phyloP scores from a whole-genome alignment of 192 early-diverging fungal species.

The Allomyces macrogynus region DNA sequence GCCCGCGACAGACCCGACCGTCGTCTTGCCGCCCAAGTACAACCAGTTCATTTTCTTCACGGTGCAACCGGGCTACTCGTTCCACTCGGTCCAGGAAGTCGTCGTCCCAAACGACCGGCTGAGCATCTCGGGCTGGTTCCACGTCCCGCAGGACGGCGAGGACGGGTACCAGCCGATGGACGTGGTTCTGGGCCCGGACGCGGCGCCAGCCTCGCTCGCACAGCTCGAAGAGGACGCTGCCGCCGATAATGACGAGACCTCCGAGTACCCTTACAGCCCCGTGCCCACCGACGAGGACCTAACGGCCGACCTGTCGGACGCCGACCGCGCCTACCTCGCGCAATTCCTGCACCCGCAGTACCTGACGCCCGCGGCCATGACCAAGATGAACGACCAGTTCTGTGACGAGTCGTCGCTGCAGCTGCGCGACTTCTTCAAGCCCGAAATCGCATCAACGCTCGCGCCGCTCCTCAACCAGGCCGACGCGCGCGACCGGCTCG shows the following conservation, averaged over 20 bases:
- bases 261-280: no score
- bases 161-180: slow-evolving; percentile 29
- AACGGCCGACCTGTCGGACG: slow-evolving; percentile 14
- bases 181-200: slow-evolving; percentile 10
- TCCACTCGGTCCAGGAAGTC: slow-evolving; percentile 64
- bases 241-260: slow-evolving; percentile 2
- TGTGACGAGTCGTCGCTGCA: slow-evolving; percentile 46
- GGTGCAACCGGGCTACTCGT: slow-evolving; percentile 54
- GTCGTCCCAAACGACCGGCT: slow-evolving; percentile 22
- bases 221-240: slow-evolving; percentile 20
- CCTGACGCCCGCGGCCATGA: slow-evolving; percentile 21
- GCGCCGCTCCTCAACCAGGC: slow-evolving; percentile 8
- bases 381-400: slow-evolving; percentile 37
- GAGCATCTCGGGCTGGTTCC: slow-evolving; percentile 61
- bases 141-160: slow-evolving; percentile 50
- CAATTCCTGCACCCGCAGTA: slow-evolving; percentile 45
- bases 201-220: slow-evolving; percentile 32
- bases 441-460: slow-evolving; percentile 15
- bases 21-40: slow-evolving; percentile 37
- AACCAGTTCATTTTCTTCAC: slow-evolving; percentile 62
- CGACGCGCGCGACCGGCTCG: slow-evolving; percentile 29
- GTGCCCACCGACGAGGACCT: slow-evolving; percentile 7
- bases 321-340: slow-evolving; percentile 22
- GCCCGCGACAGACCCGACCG: slow-evolving; percentile 37
- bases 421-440: slow-evolving; percentile 36